Percentiles rank a stretch among this genome's conserved stretches.
Conservation (phyloP, 2,329 filamentous ascomycete species). For the Penicillium fuscoglaucum region DNA sequence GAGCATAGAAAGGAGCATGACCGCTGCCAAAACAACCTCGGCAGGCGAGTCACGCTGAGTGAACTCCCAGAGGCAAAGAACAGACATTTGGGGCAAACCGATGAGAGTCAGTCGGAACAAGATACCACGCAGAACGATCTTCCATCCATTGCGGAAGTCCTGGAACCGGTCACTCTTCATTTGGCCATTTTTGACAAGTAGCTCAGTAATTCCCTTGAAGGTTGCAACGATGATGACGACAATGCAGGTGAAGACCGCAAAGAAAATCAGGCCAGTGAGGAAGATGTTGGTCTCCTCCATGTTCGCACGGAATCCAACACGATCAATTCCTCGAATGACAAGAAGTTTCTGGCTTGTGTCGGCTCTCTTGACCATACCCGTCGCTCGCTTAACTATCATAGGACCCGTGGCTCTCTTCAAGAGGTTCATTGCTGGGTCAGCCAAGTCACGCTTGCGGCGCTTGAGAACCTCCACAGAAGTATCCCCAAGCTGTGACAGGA, state of each 20-base stretch:
- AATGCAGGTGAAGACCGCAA: conserved; percentile 76
- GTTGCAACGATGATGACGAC: conserved; percentile 70
- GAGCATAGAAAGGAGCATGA: conserved; percentile 82
- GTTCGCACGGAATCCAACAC: conserved; percentile 78
- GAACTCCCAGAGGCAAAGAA: conserved; percentile 91
- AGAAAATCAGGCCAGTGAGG: conserved; percentile 86
- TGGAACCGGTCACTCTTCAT: conserved; percentile 84
- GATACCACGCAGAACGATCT: conserved; percentile 88
- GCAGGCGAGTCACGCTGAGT: conserved; percentile 82
- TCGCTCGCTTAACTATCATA: neutral
- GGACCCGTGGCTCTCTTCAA: conserved; percentile 27
- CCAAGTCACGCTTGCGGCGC: conserved; percentile 46
- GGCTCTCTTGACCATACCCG: conserved; percentile 55
- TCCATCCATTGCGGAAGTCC: conserved; percentile 94
- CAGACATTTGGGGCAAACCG: conserved; percentile 85
- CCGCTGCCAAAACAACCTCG: conserved; percentile 80
- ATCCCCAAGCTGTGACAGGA: conserved; percentile 71
- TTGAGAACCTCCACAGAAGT: conserved; percentile 84
- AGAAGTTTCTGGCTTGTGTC: conserved; percentile 43
- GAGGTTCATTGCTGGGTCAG: conserved; percentile 39
- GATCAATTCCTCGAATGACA: conserved; percentile 76
- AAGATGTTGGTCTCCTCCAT: conserved; percentile 94
- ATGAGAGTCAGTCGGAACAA: conserved; percentile 88
- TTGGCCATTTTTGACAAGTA: conserved; percentile 70
- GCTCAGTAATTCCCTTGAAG: conserved; percentile 81